phyloP scores from a whole-genome alignment of 1,139 yeast species.

The Diutina rugosa region DNA sequence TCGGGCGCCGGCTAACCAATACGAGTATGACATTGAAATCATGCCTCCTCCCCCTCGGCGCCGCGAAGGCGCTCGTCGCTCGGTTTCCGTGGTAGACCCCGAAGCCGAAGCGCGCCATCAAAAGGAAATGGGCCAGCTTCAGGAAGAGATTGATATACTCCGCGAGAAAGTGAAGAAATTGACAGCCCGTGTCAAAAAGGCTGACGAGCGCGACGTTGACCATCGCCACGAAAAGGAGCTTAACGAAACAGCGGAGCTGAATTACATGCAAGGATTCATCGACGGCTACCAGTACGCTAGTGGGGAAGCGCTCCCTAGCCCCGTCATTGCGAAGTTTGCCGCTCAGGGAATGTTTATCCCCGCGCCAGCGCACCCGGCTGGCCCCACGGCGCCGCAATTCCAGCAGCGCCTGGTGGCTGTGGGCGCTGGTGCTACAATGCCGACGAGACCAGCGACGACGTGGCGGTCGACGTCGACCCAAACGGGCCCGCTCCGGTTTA shows the following conservation, averaged over 20 bases:
- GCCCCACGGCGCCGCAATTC: neutral
- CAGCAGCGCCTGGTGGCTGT: too few relatives aligned
- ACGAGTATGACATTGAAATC: neutral
- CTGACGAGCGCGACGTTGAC: too few relatives aligned
- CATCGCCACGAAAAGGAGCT: neutral
- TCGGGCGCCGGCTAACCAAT: neutral
- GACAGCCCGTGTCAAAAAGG: neutral
- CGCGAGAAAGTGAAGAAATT: neutral
- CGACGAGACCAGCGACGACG: too few relatives aligned
- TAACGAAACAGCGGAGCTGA: neutral
- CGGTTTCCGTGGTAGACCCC: too few relatives aligned
- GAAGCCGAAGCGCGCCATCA: neutral
- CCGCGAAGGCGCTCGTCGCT: too few relatives aligned
- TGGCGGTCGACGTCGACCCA: neutral
- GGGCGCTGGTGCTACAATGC: too few relatives aligned
- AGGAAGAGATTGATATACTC: neutral
- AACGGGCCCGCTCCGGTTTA: neutral
- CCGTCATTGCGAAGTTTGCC: neutral
- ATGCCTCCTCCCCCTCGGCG: neutral
- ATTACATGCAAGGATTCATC: neutral
- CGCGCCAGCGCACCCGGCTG: neutral
- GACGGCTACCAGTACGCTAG: neutral
- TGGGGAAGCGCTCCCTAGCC: neutral
- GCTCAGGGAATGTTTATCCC: neutral
- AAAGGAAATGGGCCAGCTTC: neutral